These are phyloP conservation scores for Xylariaceae sp. DNA, from an alignment of 2,329 filamentous ascomycete genomes.

Conservation along the genomic window DNA sequence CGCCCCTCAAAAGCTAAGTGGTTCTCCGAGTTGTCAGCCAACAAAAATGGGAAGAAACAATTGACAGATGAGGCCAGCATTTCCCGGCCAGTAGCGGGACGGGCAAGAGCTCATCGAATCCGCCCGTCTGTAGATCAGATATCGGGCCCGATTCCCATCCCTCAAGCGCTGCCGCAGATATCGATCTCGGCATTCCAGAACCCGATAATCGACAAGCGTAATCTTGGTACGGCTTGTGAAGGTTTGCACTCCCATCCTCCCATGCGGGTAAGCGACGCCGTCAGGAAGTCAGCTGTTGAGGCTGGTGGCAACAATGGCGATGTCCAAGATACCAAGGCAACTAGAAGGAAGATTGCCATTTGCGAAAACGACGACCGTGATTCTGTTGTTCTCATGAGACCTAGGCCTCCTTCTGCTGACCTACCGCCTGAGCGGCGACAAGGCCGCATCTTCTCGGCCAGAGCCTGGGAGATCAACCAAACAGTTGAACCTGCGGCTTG, in stretches of 20 bases:
- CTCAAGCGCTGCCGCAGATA: background rate
- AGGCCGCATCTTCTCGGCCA: constrained; percentile 6
- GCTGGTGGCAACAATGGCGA: background rate
- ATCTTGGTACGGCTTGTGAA: constrained; percentile 19
- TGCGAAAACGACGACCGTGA: background rate
- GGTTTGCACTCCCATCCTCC: constrained; percentile 26
- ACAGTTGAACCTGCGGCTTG: background rate
- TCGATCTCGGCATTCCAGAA: background rate
- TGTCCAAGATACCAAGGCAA: background rate
- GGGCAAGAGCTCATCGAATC: background rate
- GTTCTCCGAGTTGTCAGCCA: background rate
- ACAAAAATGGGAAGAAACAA: background rate
- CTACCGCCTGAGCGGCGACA: constrained; percentile 13
- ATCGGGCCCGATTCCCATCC: background rate
- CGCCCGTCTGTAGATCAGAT: background rate
- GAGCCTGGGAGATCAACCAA: background rate
- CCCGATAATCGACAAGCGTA: constrained; percentile 2
- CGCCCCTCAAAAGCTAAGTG: background rate
- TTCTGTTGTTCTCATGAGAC: background rate
- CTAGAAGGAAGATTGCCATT: background rate
- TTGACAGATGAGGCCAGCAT: background rate
- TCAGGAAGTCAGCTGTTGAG: background rate
- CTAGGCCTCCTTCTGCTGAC: background rate
- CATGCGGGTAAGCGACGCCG: background rate
- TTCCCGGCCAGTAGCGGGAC: background rate